Evolutionary conservation across 1,139 yeast genomes (phyloP).

Genomic region (Suhomyces coccinellae): DNA sequence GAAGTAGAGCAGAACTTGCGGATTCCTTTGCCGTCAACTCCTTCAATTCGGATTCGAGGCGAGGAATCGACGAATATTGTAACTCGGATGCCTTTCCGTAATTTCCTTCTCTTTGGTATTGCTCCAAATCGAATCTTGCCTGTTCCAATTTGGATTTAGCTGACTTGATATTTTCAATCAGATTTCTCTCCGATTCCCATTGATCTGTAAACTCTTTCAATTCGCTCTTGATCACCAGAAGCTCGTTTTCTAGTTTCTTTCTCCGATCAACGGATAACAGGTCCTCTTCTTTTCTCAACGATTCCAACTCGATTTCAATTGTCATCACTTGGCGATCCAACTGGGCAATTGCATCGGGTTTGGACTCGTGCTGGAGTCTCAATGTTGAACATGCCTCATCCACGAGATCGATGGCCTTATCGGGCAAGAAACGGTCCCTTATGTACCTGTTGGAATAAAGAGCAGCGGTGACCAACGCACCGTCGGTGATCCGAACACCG

Average conservation of each 20-base stretch:
- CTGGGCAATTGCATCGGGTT: constrained; percentile 91
- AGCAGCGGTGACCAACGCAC: constrained; percentile 93
- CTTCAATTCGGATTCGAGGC: constrained; percentile 59
- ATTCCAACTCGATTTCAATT: constrained; percentile 89
- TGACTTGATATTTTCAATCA: constrained; percentile 71
- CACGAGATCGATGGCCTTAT: constrained; percentile 92
- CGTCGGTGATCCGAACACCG: constrained; percentile 94
- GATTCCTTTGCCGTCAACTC: constrained; percentile 48
- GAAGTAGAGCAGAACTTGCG: constrained; percentile 51
- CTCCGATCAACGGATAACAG: constrained; percentile 77
- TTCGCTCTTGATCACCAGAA: constrained; percentile 63
- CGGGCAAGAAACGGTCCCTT: constrained; percentile 89
- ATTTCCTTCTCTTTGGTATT: constrained; percentile 79
- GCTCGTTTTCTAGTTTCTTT: constrained; percentile 60
- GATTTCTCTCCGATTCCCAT: constrained; percentile 82
- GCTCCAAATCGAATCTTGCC: constrained; percentile 80
- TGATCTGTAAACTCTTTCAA: constrained; percentile 67
- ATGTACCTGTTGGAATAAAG: constrained; percentile 87
- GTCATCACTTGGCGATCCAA: constrained; percentile 91
- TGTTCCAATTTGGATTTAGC: constrained; percentile 83
- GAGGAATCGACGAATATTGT: constrained; percentile 84
- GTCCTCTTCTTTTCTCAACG: constrained; percentile 89
- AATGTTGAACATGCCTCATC: constrained; percentile 97
- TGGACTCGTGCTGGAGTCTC: constrained; percentile 92
- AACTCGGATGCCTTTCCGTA: constrained; percentile 87